Conservation (phyloP, 768 basidiomycete species). For the Fibroporia radiculosa region DNA sequence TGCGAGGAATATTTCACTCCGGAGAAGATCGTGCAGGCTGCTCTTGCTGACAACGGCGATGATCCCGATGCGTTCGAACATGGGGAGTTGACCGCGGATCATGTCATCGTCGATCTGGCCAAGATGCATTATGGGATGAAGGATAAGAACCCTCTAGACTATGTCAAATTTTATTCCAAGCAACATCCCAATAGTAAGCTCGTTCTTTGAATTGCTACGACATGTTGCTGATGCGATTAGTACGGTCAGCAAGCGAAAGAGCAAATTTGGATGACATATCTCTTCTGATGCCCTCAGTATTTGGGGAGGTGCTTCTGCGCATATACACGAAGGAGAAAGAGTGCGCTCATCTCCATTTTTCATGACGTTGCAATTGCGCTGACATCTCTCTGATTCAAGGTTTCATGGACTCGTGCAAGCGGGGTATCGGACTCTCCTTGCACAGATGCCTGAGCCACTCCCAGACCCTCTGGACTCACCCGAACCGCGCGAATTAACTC, state of each 20-base stretch:
- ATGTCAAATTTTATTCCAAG: slow-evolving; percentile 71
- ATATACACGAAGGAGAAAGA: slow-evolving; percentile 58
- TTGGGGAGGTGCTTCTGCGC: slow-evolving; percentile 63
- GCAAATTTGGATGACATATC: slow-evolving; percentile 56
- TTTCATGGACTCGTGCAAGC: slow-evolving; percentile 60
- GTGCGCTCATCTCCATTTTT: slow-evolving; percentile 14
- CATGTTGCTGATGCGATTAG: background rate
- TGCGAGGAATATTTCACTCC: slow-evolving; percentile 28
- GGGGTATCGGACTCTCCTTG: slow-evolving; percentile 47
- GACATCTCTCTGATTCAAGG: slow-evolving; percentile 17
- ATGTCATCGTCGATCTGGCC: slow-evolving; percentile 59
- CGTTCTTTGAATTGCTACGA: background rate
- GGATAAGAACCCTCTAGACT: slow-evolving; percentile 59
- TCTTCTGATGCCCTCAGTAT: slow-evolving; percentile 51
- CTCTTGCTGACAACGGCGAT: slow-evolving; percentile 14
- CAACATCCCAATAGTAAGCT: slow-evolving; percentile 43
- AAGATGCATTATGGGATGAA: slow-evolving; percentile 76
- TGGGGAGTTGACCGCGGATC: slow-evolving; percentile 30
- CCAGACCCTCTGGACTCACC: slow-evolving; percentile 2
- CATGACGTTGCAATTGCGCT: background rate
- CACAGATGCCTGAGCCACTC: slow-evolving; percentile 7
- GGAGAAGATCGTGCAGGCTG: slow-evolving; percentile 25
- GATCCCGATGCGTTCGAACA: slow-evolving; percentile 19
- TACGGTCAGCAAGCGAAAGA: slow-evolving; percentile 24
- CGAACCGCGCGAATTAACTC: slow-evolving; percentile 17